Evolutionary conservation across 2,329 filamentous ascomycete species (phyloP).

Genomic region (Xylariaceae sp.): DNA sequence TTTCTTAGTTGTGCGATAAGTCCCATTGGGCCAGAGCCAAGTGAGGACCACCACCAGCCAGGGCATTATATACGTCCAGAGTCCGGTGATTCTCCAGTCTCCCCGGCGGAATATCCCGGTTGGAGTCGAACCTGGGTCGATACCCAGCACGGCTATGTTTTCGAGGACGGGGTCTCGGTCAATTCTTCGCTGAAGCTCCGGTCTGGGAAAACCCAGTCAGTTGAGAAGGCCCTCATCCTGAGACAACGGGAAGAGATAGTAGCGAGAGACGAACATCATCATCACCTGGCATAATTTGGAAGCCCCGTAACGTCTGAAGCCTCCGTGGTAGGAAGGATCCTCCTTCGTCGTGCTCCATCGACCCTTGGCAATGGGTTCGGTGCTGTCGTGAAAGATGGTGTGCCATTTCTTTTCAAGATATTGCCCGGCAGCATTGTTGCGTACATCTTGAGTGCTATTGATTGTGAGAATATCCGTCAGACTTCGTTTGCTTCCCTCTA

Average conservation of each 20-base stretch:
- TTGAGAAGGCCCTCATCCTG: not conserved
- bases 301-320: slow-evolving; percentile 21
- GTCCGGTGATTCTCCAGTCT: slow-evolving; percentile 2
- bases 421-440: slow-evolving; percentile 1
- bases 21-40: slow-evolving; percentile 14
- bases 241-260: not conserved
- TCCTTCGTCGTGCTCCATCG: slow-evolving; percentile 15
- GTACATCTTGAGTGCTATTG: slow-evolving; percentile 4
- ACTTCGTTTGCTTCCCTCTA: not conserved
- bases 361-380: slow-evolving; percentile 16
- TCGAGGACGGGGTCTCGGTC: slow-evolving; percentile 18
- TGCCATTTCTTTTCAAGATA: slow-evolving; percentile 12
- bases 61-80: slow-evolving; percentile 10
- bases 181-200: slow-evolving; percentile 23
- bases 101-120: slow-evolving; percentile 15
- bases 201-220: slow-evolving; percentile 10
- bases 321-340: slow-evolving; percentile 16
- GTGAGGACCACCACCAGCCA: not conserved
- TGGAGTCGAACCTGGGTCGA: slow-evolving; percentile 27
- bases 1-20: slow-evolving; percentile 17
- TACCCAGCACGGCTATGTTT: slow-evolving; percentile 21
- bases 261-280: slow-evolving; percentile 14
- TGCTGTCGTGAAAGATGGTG: slow-evolving; percentile 11
- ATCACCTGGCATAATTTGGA: slow-evolving; percentile 20
- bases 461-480: no score